phyloP scores from a whole-genome alignment of 352 stramenopile species.

The Labyrinthula sp. region DNA sequence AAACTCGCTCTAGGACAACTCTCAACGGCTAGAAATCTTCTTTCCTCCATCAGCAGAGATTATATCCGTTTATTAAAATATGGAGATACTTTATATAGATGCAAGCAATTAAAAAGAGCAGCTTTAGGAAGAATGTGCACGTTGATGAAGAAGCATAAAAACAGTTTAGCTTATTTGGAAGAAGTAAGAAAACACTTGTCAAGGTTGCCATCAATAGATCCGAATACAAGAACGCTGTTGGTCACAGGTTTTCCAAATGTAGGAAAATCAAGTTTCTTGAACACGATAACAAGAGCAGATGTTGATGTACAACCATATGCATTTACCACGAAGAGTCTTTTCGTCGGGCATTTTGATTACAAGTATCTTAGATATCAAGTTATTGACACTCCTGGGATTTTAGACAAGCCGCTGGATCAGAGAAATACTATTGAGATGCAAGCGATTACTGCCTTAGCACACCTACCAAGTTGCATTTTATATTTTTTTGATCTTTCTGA shows the following conservation, averaged over 20 bases:
- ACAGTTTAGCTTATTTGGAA: slow-evolving; percentile 86
- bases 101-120: slow-evolving; percentile 98
- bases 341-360: slow-evolving; percentile 98
- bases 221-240: slow-evolving; percentile 90
- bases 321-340: slow-evolving; percentile 99
- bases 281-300: slow-evolving; percentile 97
- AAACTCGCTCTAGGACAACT: slow-evolving; percentile 97
- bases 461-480: slow-evolving; percentile 93
- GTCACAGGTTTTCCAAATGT: slow-evolving; percentile 98
- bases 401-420: slow-evolving; percentile 96
- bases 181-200: slow-evolving; percentile 92
- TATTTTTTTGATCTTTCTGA: slow-evolving; percentile 99
- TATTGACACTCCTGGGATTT: slow-evolving; percentile 96
- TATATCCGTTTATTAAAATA: slow-evolving; percentile 99
- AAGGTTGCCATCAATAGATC: slow-evolving; percentile 91
- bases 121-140: slow-evolving; percentile 95
- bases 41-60: slow-evolving; percentile 88
- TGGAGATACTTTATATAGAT: slow-evolving; percentile 93
- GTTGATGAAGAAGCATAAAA: slow-evolving; percentile 95
- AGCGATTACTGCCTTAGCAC: slow-evolving; percentile 91
- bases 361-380: slow-evolving; percentile 94
- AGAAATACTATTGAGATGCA: slow-evolving; percentile 99
- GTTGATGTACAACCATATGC: slow-evolving; percentile 97
- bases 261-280: slow-evolving; percentile 99
- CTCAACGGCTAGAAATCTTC: slow-evolving; percentile 88